Conservation (phyloP, 2,329 filamentous ascomycete species). For the Penicillium sp. region DNA sequence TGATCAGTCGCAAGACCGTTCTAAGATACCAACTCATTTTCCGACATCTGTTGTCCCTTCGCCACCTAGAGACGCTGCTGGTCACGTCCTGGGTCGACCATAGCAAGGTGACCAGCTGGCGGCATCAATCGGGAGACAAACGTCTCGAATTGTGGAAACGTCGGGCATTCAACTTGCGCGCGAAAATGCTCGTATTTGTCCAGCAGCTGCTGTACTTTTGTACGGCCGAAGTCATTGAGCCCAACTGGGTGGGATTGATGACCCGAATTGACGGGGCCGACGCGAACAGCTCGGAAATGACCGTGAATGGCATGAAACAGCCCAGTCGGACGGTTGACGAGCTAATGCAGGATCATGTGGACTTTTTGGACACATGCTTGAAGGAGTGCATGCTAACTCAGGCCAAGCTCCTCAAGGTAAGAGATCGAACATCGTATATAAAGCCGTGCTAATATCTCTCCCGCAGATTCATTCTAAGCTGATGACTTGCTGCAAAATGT, state of each 20-base stretch:
- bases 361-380: conserved; percentile 93
- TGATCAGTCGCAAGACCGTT: conserved; percentile 94
- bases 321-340: conserved; percentile 85
- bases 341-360: conserved; percentile 97
- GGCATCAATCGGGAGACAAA: conserved; percentile 66
- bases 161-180: conserved; percentile 81
- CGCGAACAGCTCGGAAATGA: conserved; percentile 36
- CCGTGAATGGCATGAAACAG: conserved; percentile 40
- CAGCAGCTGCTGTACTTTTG: conserved; percentile 97
- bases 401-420: conserved; percentile 81
- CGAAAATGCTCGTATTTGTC: conserved; percentile 93
- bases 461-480: conserved; percentile 89
- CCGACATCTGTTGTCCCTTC: conserved; percentile 82
- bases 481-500: conserved; percentile 92
- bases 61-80: conserved; percentile 81
- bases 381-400: conserved; percentile 99
- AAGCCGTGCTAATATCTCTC: conserved; percentile 5
- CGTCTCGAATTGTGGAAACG: conserved; percentile 88
- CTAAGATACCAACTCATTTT: conserved; percentile 95
- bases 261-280: conserved; percentile 63
- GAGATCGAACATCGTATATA: conserved; percentile 18
- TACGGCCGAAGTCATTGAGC: conserved; percentile 93
- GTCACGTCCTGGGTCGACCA: conserved; percentile 87
- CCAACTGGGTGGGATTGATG: conserved; percentile 94
- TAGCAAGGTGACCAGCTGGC: conserved; percentile 73